phyloP scores from a whole-genome alignment of 441 rosid genomes.

The Isatis lusitanica region DNA sequence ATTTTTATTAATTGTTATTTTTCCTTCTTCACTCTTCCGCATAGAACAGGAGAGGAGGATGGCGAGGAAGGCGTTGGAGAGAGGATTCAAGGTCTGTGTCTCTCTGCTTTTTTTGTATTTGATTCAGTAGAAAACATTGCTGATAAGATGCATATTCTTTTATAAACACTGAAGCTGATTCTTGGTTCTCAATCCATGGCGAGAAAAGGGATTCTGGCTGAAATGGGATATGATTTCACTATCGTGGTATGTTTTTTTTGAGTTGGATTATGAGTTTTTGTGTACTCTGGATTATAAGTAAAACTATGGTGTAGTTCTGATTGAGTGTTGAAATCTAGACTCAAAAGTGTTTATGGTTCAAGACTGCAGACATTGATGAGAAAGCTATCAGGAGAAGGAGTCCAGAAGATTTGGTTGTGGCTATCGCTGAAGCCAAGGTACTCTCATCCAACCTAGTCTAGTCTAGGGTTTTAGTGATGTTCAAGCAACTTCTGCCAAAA shows the following conservation, averaged over 20 bases:
- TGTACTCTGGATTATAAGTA: too few species aligned
- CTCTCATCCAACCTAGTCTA: not conserved
- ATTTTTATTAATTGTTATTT: not conserved
- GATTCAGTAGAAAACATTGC: too few species aligned
- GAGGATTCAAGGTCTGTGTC: constrained; percentile 35
- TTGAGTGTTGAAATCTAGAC: not conserved
- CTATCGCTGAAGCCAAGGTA: constrained; percentile 73
- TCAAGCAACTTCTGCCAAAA: not conserved
- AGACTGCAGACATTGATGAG: constrained; percentile 82
- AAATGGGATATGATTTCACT: constrained; percentile 69
- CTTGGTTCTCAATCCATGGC: constrained; percentile 69
- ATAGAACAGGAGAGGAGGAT: constrained; percentile 7
- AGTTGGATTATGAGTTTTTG: too few species aligned
- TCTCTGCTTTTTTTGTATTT: too few species aligned
- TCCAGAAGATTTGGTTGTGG: constrained; percentile 67
- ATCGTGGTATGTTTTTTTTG: constrained; percentile 38
- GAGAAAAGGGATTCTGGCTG: constrained; percentile 51
- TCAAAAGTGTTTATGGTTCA: constrained; percentile 13
- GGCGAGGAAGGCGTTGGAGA: constrained; percentile 23
- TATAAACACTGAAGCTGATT: constrained; percentile 44
- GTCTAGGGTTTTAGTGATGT: too few species aligned
- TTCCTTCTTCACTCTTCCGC: not conserved
- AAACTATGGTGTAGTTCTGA: too few species aligned
- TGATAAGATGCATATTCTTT: too few species aligned
- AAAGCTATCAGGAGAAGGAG: constrained; percentile 55